Base-by-base conservation (phyloP, 495 filamentous ascomycete genomes). In the Daldinia bambusicola region DNA sequence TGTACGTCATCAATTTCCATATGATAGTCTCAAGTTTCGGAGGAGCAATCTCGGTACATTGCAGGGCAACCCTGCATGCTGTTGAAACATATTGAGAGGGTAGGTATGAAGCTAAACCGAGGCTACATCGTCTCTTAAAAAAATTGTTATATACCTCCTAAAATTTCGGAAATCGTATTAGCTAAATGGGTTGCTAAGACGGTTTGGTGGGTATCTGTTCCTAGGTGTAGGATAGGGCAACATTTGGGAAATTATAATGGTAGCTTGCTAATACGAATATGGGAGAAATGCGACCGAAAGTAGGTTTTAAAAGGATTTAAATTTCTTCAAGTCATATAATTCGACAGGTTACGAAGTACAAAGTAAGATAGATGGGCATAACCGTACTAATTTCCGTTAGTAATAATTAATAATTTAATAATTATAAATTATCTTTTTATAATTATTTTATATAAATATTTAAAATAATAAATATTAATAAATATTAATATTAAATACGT, bases 41-140 rank as follows among this genome's bases (percentile, higher is more conserved):
- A 62, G 70, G 60, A 62, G 65, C 48, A 72, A 72, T 58, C 50
- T 72, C 70, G 70, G 64, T 43, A 65, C 45, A 66, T 69, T 72
- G 38, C 60, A 69, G 43, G 55, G 65, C 65, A 48, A 8, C 55
- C 55, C 56, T 56, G 51, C 55, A 26, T 3, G 26, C 26, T 26
- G 26, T 26, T 26, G 26, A 26, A 38, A 38, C 55, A 55, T 38
- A 34, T 14, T 53, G 32, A 60, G 63, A 26, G 36, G 59, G 52
- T 37, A 18, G 59, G 52, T 37, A 18, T 32, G 37, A 55, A 60
- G 61, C 55, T 61, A 37, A 56, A 31, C 32, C 56, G 38, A 61
- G 62, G 63, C 67, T 13, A 67, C 59, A 71, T 71, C 59, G 59
- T 50, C 26, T 18, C 41, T 48, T 66, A 30, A 36, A 55, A 52